Base-by-base conservation (phyloP, 1,284 basidiomycete species). In the Athelia sp. region DNA sequence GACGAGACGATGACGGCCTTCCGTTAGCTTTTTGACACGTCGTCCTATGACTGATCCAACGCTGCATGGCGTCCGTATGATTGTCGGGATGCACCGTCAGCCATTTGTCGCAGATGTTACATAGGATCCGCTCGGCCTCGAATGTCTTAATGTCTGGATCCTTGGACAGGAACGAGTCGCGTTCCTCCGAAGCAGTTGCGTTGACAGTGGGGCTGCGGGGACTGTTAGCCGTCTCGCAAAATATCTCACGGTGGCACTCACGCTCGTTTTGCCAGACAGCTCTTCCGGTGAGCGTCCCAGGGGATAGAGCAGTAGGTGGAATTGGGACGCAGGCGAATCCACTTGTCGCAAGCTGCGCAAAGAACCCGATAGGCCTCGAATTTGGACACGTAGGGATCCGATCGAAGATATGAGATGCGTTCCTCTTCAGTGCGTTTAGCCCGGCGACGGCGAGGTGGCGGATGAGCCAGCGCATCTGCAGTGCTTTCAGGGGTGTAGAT, bases 301-400 rank as follows among this genome's bases (percentile, higher is more conserved):
- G 87, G 87, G 51, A 89, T 88, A n/a, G 81, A 84, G 62, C 87
- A 90, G 58, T 87, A 90, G 0, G 87, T 88, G 48, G 85, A 88
- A 62, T 90, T 90, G 38, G 86, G 86, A 14, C 87, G 75, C 17
- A 90, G 70, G 31, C 87, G 76, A 55, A 90, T 89, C 87, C 87
- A 90, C 62, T 87, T 88, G 64, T 87, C 80, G 65, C 87, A 90
- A 4, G 76, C 79, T 34, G 79, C 82, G 63, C 87, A 90, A 4
- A 88, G 73, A 26, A 90, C 86, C 18, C 84, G 76, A 60, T 88
- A 89, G 0, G 87, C 77, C 65, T 90, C 87, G 62, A 87, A 88
- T 56, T 83, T 72, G 21, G 81, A 82, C 43, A 88, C 84, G 58
- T 88, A 86, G n/a, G 83, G 82, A 63, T 90, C 87, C 0, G 73